Conservation (phyloP, 495 filamentous ascomycete genomes). For the Neurospora sp. region DNA sequence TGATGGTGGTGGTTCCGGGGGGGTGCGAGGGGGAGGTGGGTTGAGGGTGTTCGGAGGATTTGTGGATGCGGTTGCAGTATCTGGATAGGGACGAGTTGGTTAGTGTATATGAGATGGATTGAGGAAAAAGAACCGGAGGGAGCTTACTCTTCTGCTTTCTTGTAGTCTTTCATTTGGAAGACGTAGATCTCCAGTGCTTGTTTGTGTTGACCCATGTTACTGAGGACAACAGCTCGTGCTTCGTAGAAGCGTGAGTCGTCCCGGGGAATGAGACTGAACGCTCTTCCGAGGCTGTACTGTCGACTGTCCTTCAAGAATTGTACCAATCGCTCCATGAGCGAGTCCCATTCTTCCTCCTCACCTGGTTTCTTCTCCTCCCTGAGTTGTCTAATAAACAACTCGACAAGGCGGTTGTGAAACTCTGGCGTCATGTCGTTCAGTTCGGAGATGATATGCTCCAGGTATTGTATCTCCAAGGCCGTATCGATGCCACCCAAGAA, state of each 20-base stretch:
- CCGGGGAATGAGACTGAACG: conserved; percentile 62
- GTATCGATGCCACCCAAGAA: conserved; percentile 63
- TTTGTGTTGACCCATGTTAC: conserved; percentile 91
- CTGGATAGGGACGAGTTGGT: conserved; percentile 28
- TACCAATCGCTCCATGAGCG: conserved; percentile 56
- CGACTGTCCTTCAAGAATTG: conserved; percentile 64
- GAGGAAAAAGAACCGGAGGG: background rate
- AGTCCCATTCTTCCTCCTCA: conserved; percentile 36
- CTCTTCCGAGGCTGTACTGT: conserved; percentile 70
- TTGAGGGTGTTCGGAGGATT: conserved; percentile 36
- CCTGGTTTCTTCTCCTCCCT: conserved; percentile 29
- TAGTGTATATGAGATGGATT: background rate
- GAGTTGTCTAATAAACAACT: conserved; percentile 62
- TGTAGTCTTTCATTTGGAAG: conserved; percentile 78
- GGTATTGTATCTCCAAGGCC: conserved; percentile 65
- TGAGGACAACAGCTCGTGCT: conserved; percentile 80
- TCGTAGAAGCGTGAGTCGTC: conserved; percentile 85
- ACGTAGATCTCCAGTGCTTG: conserved; percentile 94
- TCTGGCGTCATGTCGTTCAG: conserved; percentile 75
- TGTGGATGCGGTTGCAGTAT: conserved; percentile 81
- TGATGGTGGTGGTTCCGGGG: background rate
- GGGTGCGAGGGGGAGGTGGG: conserved; percentile 18
- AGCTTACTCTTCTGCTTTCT: conserved; percentile 84
- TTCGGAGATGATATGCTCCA: conserved; percentile 86
- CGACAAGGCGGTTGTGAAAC: conserved; percentile 74